Percentiles rank a stretch among this genome's conserved stretches.
These are phyloP conservation scores for Tricholoma flavovirens DNA, from an alignment of 768 basidiomycete genomes.

Conservation along the genomic window DNA sequence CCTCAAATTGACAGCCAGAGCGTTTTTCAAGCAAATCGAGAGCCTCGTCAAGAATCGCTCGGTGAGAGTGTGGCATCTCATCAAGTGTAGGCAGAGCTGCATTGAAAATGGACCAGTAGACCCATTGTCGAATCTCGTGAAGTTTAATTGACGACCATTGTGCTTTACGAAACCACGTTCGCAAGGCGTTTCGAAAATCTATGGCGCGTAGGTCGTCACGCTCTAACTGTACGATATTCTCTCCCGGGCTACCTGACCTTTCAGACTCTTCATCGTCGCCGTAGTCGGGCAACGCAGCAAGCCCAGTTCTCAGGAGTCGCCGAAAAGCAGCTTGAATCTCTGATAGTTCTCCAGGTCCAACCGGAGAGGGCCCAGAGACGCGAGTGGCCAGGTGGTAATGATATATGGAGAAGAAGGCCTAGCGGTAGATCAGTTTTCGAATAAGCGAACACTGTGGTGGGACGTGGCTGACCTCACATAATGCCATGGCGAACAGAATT, in stretches of 20 bases:
- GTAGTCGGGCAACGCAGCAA: constrained; percentile 47
- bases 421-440: neutral
- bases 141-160: constrained; percentile 68
- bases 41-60: constrained; percentile 50
- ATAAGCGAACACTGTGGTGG: neutral
- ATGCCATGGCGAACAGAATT: constrained; percentile 41
- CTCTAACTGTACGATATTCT: constrained; percentile 52
- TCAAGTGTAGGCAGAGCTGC: constrained; percentile 50
- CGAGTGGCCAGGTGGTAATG: constrained; percentile 44
- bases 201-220: constrained; percentile 63
- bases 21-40: constrained; percentile 65
- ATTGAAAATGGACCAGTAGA: constrained; percentile 83
- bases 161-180: constrained; percentile 73
- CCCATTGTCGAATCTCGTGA: constrained; percentile 63
- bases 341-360: constrained; percentile 37
- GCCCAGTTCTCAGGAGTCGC: constrained; percentile 62
- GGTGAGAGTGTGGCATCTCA: constrained; percentile 39
- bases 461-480: constrained; percentile 48
- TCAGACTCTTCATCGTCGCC: constrained; percentile 52
- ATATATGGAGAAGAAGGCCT: constrained; percentile 71
- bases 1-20: constrained; percentile 56
- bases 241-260: constrained; percentile 57
- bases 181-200: constrained; percentile 63
- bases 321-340: constrained; percentile 56
- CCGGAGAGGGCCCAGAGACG: constrained; percentile 42